phyloP scores from a whole-genome alignment of 352 stramenopile species.

The Globisporangium radiosum region DNA sequence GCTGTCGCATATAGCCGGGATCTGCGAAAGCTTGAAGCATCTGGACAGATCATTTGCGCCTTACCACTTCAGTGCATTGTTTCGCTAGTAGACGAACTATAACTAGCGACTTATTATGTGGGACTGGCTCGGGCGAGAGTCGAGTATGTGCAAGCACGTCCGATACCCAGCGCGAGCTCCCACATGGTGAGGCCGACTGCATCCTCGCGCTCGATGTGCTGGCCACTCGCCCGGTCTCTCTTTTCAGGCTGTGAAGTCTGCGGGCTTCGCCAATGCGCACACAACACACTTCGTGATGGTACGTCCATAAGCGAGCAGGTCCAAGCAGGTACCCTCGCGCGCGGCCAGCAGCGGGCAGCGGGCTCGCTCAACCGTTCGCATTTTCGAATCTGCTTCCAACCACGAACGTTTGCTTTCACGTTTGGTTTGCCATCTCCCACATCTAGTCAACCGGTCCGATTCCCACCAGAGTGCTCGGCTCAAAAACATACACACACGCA shows the following conservation, averaged over 20 bases:
- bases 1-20: too few relatives aligned
- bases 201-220: background rate
- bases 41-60: background rate
- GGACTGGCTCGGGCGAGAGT: background rate
- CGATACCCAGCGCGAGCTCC: too few relatives aligned
- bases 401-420: too few relatives aligned
- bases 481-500: background rate
- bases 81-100: constrained; percentile 1
- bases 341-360: too few relatives aligned
- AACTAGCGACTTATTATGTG: background rate
- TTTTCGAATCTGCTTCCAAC: background rate
- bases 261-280: too few relatives aligned
- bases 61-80: background rate
- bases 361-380: background rate
- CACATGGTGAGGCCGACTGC: too few relatives aligned
- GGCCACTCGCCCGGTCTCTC: background rate
- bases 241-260: background rate
- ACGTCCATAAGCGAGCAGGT: too few relatives aligned
- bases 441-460: too few relatives aligned
- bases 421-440: too few relatives aligned
- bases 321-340: too few relatives aligned
- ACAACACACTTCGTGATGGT: too few relatives aligned
- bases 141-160: constrained; percentile 1
- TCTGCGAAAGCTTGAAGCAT: background rate
- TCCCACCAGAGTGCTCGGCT: too few relatives aligned